A percentile compares a stretch with the other conserved stretches of the same genome.
phyloP scores from a whole-genome alignment of 306 rosid species.

The Purshia tridentata region DNA sequence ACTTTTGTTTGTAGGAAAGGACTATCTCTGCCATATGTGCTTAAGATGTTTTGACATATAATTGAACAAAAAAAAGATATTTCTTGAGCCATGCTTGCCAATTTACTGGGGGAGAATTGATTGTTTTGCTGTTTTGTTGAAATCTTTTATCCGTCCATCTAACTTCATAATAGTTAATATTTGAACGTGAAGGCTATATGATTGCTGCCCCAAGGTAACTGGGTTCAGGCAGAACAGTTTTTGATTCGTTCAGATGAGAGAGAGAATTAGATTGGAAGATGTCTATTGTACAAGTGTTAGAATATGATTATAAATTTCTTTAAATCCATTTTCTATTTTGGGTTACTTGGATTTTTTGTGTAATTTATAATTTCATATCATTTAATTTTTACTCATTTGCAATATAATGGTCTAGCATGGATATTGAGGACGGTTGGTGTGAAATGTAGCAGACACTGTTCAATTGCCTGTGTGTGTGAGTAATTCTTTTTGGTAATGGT shows the following conservation, averaged over 20 bases:
- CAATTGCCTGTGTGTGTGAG: neutral
- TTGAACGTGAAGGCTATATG: neutral
- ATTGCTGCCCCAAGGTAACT: neutral
- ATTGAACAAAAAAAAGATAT: neutral
- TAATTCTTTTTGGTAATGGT: slow-evolving; percentile 4
- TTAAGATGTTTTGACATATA: neutral
- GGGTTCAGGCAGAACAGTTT: neutral
- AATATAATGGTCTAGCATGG: neutral
- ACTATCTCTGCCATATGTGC: neutral
- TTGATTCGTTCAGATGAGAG: neutral
- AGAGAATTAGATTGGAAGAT: neutral
- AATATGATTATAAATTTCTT: too few relatives aligned
- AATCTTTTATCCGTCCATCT: neutral
- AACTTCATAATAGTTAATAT: neutral
- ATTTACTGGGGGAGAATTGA: neutral
- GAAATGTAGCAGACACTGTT: neutral
- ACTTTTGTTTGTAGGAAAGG: neutral
- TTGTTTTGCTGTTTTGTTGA: neutral
- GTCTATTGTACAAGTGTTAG: too few relatives aligned
- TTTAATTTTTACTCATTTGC: neutral
- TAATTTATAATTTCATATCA: neutral
- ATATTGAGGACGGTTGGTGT: neutral
- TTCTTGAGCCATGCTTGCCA: neutral
- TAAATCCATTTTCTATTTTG: too few relatives aligned
- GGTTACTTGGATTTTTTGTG: neutral